A percentile compares a stretch with the other conserved stretches of the same genome.
Evolutionary conservation across 768 basidiomycete genomes (phyloP).

Genomic region (Steccherinum ochraceum): DNA sequence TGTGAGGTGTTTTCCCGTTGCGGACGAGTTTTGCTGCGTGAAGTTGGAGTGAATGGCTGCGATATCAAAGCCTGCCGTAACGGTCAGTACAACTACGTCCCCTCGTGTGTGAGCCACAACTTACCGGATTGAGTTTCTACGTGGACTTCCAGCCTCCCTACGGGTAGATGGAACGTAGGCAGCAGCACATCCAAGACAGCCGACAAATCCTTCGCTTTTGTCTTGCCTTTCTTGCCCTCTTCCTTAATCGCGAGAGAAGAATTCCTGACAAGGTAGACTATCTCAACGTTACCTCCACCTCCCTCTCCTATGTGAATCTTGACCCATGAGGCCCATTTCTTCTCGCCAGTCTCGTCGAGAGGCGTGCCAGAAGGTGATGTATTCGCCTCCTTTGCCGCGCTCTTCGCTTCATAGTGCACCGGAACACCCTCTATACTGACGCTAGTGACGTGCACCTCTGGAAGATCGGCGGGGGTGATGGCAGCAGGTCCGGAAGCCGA

Average conservation of each 20-base stretch:
- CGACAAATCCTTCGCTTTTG: slow-evolving; percentile 28
- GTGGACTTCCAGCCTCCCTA: slow-evolving; percentile 59
- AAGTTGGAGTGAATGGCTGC: slow-evolving; percentile 49
- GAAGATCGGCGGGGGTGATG: slow-evolving; percentile 26
- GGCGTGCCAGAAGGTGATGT: slow-evolving; percentile 28
- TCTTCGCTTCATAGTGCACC: slow-evolving; percentile 50
- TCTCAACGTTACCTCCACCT: slow-evolving; percentile 47
- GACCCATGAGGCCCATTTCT: slow-evolving; percentile 62
- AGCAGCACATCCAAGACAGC: slow-evolving; percentile 42
- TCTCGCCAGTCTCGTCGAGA: slow-evolving; percentile 48
- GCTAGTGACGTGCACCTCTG: slow-evolving; percentile 48
- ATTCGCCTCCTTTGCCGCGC: slow-evolving; percentile 31
- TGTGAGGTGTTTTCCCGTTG: slow-evolving; percentile 41
- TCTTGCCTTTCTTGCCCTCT: slow-evolving; percentile 17
- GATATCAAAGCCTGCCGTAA: slow-evolving; percentile 33
- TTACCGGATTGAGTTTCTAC: slow-evolving; percentile 50
- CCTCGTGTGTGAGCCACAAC: slow-evolving; percentile 12
- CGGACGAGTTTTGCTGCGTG: slow-evolving; percentile 36
- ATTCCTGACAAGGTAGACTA: slow-evolving; percentile 56
- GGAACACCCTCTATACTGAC: slow-evolving; percentile 63
- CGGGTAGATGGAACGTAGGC: slow-evolving; percentile 67
- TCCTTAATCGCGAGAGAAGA: neutral
- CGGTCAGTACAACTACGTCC: neutral
- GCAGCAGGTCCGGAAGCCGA: slow-evolving; percentile 14
- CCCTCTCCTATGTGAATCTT: slow-evolving; percentile 48